Evolutionary conservation across 2,329 filamentous ascomycete species (phyloP).

Genomic region (Apiospora kogelbergensis): DNA sequence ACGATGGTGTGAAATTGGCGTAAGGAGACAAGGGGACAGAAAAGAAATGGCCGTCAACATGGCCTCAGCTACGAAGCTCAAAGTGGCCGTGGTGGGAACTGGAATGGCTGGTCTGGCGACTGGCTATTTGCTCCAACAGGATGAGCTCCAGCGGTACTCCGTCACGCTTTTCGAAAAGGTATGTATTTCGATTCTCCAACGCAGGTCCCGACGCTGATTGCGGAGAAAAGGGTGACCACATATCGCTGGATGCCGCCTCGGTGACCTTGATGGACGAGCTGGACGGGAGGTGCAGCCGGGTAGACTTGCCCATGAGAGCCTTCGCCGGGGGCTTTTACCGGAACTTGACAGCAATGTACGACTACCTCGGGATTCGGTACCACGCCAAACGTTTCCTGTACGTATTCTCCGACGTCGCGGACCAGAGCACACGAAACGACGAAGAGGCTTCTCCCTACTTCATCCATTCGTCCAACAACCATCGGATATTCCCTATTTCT

Average conservation of each 20-base stretch:
- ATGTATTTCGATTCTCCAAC: background rate
- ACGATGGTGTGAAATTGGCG: background rate
- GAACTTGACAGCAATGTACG: slow-evolving; percentile 57
- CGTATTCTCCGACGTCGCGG: slow-evolving; percentile 42
- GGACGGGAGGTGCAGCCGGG: slow-evolving; percentile 29
- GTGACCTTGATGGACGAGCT: slow-evolving; percentile 33
- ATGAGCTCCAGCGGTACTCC: slow-evolving; percentile 10
- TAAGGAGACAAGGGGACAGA: background rate
- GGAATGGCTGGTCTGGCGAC: slow-evolving; percentile 15
- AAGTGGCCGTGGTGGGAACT: slow-evolving; percentile 13
- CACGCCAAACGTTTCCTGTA: slow-evolving; percentile 53
- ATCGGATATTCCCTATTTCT: slow-evolving; percentile 43
- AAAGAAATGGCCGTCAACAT: background rate
- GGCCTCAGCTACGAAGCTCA: background rate
- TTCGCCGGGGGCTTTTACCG: slow-evolving; percentile 46
- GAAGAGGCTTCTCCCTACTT: slow-evolving; percentile 39
- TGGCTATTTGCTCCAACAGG: slow-evolving; percentile 12
- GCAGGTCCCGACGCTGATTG: background rate
- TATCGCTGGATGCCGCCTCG: slow-evolving; percentile 40
- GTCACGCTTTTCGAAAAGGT: slow-evolving; percentile 16
- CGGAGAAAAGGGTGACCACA: slow-evolving; percentile 27
- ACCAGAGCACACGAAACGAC: slow-evolving; percentile 5
- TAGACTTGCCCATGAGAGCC: slow-evolving; percentile 41
- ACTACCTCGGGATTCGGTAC: slow-evolving; percentile 50
- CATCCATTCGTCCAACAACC: slow-evolving; percentile 54